Conservation (phyloP, 495 filamentous ascomycete species). For the Hypoxylon perforatum region DNA sequence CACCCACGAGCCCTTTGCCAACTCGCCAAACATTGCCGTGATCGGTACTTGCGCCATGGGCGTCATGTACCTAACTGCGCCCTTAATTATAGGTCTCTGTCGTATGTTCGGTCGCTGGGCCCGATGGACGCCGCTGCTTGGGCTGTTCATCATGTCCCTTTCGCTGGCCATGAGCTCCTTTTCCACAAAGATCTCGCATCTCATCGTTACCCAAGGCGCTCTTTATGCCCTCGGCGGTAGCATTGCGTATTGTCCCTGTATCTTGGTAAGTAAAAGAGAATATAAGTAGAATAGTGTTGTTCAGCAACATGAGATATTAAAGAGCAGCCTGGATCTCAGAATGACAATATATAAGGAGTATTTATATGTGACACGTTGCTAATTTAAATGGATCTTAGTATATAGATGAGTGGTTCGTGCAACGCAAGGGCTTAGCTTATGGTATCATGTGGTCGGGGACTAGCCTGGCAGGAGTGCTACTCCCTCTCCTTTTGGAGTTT, state of each 20-base stretch:
- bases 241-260: constrained; percentile 55
- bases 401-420: constrained; percentile 65
- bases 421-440: constrained; percentile 60
- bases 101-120: constrained; percentile 44
- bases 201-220: constrained; percentile 59
- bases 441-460: constrained; percentile 65
- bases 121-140: constrained; percentile 46
- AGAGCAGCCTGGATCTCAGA: not conserved
- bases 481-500: constrained; percentile 59
- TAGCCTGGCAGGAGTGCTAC: constrained; percentile 51
- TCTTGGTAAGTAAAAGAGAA: constrained; percentile 39
- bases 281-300: not conserved
- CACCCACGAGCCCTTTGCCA: constrained; percentile 58
- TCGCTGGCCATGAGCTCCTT: constrained; percentile 53
- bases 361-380: constrained; percentile 5
- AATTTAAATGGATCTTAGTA: constrained; percentile 35
- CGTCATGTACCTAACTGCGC: constrained; percentile 61
- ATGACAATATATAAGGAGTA: too few species aligned
- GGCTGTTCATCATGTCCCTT: constrained; percentile 45
- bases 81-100: constrained; percentile 49
- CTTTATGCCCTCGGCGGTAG: constrained; percentile 57
- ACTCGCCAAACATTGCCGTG: constrained; percentile 41
- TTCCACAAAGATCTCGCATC: constrained; percentile 45
- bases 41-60: constrained; percentile 50
- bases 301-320: not conserved